Base-by-base conservation (phyloP, 2,329 filamentous ascomycete genomes). In the Penicillium sp. region DNA sequence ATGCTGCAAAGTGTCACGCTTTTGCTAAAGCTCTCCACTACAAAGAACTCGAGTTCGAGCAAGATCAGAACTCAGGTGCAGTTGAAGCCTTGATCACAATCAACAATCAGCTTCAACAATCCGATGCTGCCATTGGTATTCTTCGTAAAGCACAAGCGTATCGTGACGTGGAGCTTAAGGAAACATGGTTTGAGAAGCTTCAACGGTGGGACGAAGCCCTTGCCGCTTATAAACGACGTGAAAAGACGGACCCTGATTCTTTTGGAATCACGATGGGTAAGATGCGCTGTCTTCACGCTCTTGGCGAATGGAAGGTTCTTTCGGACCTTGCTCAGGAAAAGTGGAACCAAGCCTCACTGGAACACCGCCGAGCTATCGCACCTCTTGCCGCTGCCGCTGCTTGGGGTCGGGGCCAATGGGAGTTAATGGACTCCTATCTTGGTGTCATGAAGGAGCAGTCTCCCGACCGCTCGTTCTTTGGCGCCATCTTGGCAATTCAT, bases 261-360 rank as follows among this genome's bases (percentile, higher is more conserved):
- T 91, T 99, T 57, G 94, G 97, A 56, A 91, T 99, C 50, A 91
- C 96, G 32, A 97, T 99, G 92, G 94, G 94, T 62, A 99, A 99
- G 76, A 99, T 99, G 94, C 87, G 94, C 44, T 99, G 94, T 80
- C 78, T 97, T 60, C 94, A 99, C 70, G 95, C 94, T 8, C 81
- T 99, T 34, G 94, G 94, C 58, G 94, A 99, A 73, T 99, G 94
- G 94, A 95, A 97, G 63, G 86, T 91, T 4, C 80, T 99, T 14
- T 95, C 93, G 0, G 86, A 85, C 45, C 80, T 99, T 51, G 93
- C 92, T 0, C 89, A 95, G 68, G 91, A 92, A 69, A 96, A 93
- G 47, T 99, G 94, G 94, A 85, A 89, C 62, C 91, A 92, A 69
- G 94, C 93, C 7, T 86, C 87, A 4, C 83, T 88, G 5, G 94